Base-by-base conservation (phyloP, 257 asterid species). In the Primulina tabacum region DNA sequence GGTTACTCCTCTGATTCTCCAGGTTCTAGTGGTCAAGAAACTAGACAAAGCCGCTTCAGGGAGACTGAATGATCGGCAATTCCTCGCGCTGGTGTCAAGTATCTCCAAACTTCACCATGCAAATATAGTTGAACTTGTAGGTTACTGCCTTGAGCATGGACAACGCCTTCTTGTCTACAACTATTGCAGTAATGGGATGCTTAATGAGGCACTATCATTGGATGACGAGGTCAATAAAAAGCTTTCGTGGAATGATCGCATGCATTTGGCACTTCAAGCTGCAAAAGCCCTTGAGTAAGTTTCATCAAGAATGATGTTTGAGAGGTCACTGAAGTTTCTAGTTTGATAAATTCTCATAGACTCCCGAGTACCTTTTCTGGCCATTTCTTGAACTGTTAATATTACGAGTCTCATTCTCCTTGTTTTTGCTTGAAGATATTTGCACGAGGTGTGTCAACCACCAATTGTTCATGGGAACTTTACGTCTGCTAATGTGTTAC, bases 201-300 rank as follows among this genome's bases (percentile, higher is more conserved):
- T 93, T 43, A 79, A 86, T 16, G 97, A 90, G 73, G 97, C 97
- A 73, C 82, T 93, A 12, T 87, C 86, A 81, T 62, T 81, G 65
- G 96, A 85, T 71, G 88, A 80, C 40, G 89, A 85, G 68, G 80
- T 83, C 64, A 89, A 85, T 66, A 77, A 80, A 73, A 84, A 81
- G 76, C 92, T 93, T 69, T 81, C 96, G 1, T 93, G 99, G 97
- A 90, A 81, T 66, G 81, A 82, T 68, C 96, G 99, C 79, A 78
- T 89, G 75, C 80, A 78, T 32, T 64, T 90, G 82, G 96, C 96
- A 0, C 96, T 90, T 86, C 91, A 93, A 85, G 96, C 96, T 75
- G 97, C 99, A 63, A 79, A 82, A 79, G 92, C 96, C 73, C 77
- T 93, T n/a, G 96, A 87, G 99, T 93, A 85, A 68, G 97, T 85